Evolutionary conservation across 2,329 filamentous ascomycete genomes (phyloP), one percentile per base, ranked within the genome.

Genomic region (Paecilomyces dactylethromorphus): DNA sequence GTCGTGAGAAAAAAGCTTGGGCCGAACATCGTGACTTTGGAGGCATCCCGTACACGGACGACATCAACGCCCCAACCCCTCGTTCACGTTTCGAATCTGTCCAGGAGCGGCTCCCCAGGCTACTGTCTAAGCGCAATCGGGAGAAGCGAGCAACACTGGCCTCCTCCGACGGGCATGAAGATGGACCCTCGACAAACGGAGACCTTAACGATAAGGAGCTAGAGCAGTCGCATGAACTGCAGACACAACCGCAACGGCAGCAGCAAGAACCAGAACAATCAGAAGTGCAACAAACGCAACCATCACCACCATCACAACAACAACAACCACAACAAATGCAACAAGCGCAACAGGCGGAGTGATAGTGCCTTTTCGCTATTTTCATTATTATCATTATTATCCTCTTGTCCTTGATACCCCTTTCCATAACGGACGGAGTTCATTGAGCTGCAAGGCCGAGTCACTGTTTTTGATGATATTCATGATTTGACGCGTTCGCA

Each of bases 1-100:
- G 75, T 54, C 74, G 73, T 15, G 78, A 80, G 61, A 78, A 74
- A 58, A 65, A 73, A 39, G 72, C 73, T 1, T 80, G 77, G 77
- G 66, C 61, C 3, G 65, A 71, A 29, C 70, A 73, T 49, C 66
- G 63, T 22, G 22, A n/a, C 10, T 21, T 29, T 60, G 70, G 71
- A 31, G 74, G 70, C 8, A 70, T 72, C 54, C 73, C 63, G 1
- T 77, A 69, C 60, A 70, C 69, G 6, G 75, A 77, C 58, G 73
- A 75, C 45, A 70, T 75, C 53, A 62, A 64, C 18, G 74, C 69
- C 3, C 71, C 73, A 3, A 70, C 67, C 11, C 71, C 72, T 3
- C 69, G 68, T 18, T 77, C 74, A 12, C 70, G 74, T 22, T 69
- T 77, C 29, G 69, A 69, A 52, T 74, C 74, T 0, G 66, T 75